A percentile compares a stretch with the other conserved stretches of the same genome.
Evolutionary conservation across 31 red algal species (phyloP).

Genomic region (Bonnemaisonia californica): DNA sequence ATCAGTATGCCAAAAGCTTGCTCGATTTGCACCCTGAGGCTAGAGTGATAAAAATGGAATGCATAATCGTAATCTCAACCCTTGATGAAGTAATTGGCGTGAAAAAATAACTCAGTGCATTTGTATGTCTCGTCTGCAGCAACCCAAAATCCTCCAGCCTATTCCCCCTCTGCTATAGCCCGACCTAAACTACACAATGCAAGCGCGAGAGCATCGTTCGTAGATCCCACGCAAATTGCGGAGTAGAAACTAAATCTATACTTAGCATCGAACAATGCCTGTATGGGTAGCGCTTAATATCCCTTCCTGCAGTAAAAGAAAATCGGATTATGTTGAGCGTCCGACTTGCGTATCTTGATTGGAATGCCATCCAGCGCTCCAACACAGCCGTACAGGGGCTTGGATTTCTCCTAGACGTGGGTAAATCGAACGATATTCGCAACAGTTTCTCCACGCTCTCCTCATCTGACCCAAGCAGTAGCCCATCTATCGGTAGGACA

Average conservation of each 20-base stretch:
- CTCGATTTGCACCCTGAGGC: not conserved
- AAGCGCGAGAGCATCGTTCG: not conserved
- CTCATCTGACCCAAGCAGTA: too few species aligned
- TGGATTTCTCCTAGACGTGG: too few species aligned
- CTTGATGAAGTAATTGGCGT: not conserved
- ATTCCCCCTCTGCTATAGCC: not conserved
- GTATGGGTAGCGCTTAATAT: not conserved
- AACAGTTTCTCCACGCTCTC: too few species aligned
- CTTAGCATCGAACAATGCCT: not conserved
- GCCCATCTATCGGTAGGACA: too few species aligned
- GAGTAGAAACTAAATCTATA: not conserved
- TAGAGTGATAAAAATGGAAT: slow-evolving; percentile 2
- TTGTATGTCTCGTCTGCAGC: not conserved
- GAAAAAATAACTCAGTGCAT: slow-evolving; percentile 3
- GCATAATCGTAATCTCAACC: not conserved
- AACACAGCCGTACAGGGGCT: too few species aligned
- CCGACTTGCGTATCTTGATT: too few species aligned
- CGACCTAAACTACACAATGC: not conserved
- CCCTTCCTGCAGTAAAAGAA: slow-evolving; percentile 2
- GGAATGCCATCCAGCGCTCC: too few species aligned
- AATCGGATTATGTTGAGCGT: too few species aligned
- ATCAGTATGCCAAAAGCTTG: slow-evolving; percentile 15
- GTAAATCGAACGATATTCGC: too few species aligned
- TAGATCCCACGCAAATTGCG: not conserved
- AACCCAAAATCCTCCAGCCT: not conserved